Percentiles rank a stretch among this genome's conserved stretches.
These are phyloP conservation scores for Stagonosporopsis vannaccii DNA, from an alignment of 2,329 filamentous ascomycete species.

Conservation along the genomic window DNA sequence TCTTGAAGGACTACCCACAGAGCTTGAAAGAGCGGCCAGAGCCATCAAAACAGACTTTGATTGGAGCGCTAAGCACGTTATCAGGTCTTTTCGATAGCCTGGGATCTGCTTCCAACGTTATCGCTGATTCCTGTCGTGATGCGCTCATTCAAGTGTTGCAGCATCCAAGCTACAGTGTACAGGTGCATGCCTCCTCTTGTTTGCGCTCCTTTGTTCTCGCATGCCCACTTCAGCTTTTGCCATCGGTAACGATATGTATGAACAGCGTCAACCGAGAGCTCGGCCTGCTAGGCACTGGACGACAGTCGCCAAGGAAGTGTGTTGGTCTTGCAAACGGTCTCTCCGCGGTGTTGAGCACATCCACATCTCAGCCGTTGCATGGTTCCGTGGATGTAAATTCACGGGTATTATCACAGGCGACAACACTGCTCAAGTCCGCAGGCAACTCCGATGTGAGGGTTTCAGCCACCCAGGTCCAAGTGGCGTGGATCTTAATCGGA, in stretches of 20 bases:
- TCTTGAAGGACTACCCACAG: slow-evolving; percentile 94
- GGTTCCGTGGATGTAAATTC: slow-evolving; percentile 96
- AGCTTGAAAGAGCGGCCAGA: slow-evolving; percentile 85
- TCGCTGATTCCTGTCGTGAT: slow-evolving; percentile 86
- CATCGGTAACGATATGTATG: slow-evolving; percentile 93
- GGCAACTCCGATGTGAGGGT: slow-evolving; percentile 88
- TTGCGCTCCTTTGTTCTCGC: slow-evolving; percentile 87
- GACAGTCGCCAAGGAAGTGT: slow-evolving; percentile 82
- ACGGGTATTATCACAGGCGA: slow-evolving; percentile 87
- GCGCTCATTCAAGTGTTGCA: slow-evolving; percentile 87
- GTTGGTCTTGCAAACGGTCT: slow-evolving; percentile 91
- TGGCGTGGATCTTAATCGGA: slow-evolving; percentile 96
- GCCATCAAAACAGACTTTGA: slow-evolving; percentile 84
- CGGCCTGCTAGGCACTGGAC: slow-evolving; percentile 73
- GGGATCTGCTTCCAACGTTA: slow-evolving; percentile 78
- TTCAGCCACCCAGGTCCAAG: slow-evolving; percentile 93
- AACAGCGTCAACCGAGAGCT: slow-evolving; percentile 92
- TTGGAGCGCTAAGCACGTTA: slow-evolving; percentile 79
- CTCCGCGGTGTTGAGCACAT: slow-evolving; percentile 88
- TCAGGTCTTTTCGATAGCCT: slow-evolving; percentile 79
- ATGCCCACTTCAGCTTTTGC: slow-evolving; percentile 89
- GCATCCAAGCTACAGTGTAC: slow-evolving; percentile 95
- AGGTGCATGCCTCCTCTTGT: slow-evolving; percentile 86
- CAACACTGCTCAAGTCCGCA: slow-evolving; percentile 88
- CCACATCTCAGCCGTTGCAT: slow-evolving; percentile 85